Evolutionary conservation across 31 red algal genomes (phyloP), one percentile per base, ranked within the genome.

Genomic region (Bonnemaisonia californica): DNA sequence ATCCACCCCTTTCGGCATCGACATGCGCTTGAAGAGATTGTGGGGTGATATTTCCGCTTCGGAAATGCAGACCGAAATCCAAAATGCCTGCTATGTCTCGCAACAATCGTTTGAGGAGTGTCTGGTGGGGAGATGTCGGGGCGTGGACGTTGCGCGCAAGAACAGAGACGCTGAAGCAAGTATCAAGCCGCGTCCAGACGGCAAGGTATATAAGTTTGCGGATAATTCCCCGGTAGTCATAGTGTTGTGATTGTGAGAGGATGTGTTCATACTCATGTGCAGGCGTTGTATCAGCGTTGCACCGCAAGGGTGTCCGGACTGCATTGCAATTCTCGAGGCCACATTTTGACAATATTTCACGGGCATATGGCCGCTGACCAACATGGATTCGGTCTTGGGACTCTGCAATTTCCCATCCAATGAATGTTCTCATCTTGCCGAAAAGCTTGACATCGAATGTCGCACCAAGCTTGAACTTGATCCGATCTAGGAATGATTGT

Each of bases 1-100:
- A 64, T 51, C 77, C 77, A 4, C 61, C 62, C 38, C 63, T 69
- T 33, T 69, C 77, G 18, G 77, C 29, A 2, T 81, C 77, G 21
- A 27, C 69, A 40, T 51, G 69, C 3, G 2, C 32, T 34, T 0
- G 9, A 32, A 81, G 31, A 0, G 61, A 8, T 45, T 26, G 0
- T 18, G n/a, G n/a, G n/a, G n/a, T n/a, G n/a, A n/a, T n/a, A n/a
- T n/a, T n/a, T n/a, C n/a, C n/a, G n/a, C n/a, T 1, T 4, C 0
- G 3, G 0, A 0, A 69, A 4, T 31, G 26, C 2, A 81, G 9
- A 2, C 27, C 34, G 26, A 21, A 42, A 8, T 66, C 57, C 4
- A 31, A 11, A 1, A 61, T 41, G 26, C 77, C 62, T 33, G 36
- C 12, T 21, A 69, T 23, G 33, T 69, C 69, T 0, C 62, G 41